Base-by-base conservation (phyloP, 129 eudicot species). In the Ambrosia trifida region DNA sequence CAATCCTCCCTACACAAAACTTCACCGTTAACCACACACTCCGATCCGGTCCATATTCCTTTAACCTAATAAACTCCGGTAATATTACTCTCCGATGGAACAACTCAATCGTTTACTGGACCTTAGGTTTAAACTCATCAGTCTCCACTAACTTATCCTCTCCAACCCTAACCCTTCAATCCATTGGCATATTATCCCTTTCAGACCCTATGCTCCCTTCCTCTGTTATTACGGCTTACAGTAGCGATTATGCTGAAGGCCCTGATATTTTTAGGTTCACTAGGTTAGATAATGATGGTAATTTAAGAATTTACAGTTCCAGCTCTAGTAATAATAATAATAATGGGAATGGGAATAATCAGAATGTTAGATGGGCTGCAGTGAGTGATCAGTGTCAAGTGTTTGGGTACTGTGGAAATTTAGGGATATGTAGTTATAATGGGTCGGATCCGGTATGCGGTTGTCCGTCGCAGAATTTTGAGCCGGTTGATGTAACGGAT, bases 351-450 rank as follows among this genome's bases (percentile, higher is more conserved):
- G 28, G 28, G 0, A 24, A 24, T 2, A 84, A 35, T 7, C 63
- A 32, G 38, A 70, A 36, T 65, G 77, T 62, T 56, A 84, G 96
- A 46, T 93, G 98, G 98, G 84, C 92, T 41, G 98, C 98, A 50
- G 88, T 93, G 30, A 72, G 79, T 67, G 96, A 93, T 83, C 95
- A 87, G 28, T 93, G 98, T 78, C 67, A 79, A 47, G 94, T 93
- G 16, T 93, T 75, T 50, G 98, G 96, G 36, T 93, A 73, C 61
- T 93, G 98, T 83, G 98, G 98, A 38, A 77, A 90, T 57, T 60
- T 85, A 50, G 98, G 98, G 13, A 79, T 93, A 8, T 93, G 98
- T 75, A 89, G 96, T 63, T 93, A 93, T 69, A 85, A 89, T 49
- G 90, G 85, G 19, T 72, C 96, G 11, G n/a, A 66, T 44, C 91